Percentiles rank a stretch among this genome's conserved stretches.
phyloP scores from a whole-genome alignment of 331 rosid species.

The Malus hybrid region DNA sequence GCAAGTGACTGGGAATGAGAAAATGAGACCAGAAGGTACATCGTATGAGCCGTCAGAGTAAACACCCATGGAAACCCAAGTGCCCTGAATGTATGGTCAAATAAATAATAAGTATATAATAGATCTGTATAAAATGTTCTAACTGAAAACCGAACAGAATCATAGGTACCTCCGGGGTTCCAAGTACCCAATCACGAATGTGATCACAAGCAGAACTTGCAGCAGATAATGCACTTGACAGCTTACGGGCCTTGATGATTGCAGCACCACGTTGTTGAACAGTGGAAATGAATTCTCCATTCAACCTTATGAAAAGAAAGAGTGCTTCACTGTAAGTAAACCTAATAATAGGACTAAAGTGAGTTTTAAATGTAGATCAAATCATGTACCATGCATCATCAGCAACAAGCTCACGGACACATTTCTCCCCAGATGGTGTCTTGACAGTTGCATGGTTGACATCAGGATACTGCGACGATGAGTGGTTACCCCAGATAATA shows the following conservation, averaged over 20 bases:
- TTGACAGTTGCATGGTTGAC: slow-evolving; percentile 76
- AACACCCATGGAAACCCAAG: slow-evolving; percentile 88
- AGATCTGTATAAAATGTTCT: background rate
- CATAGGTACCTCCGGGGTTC: slow-evolving; percentile 71
- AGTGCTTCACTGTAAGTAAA: background rate
- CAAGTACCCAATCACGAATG: slow-evolving; percentile 89
- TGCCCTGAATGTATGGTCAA: slow-evolving; percentile 41
- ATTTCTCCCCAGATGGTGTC: slow-evolving; percentile 62
- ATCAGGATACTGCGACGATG: slow-evolving; percentile 87
- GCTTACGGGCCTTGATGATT: slow-evolving; percentile 84
- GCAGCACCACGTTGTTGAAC: slow-evolving; percentile 99
- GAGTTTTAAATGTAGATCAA: background rate
- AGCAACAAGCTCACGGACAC: slow-evolving; percentile 60
- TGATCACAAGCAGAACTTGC: slow-evolving; percentile 96
- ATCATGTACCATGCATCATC: slow-evolving; percentile 73
- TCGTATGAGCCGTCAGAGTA: slow-evolving; percentile 87
- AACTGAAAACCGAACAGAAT: background rate
- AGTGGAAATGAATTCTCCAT: slow-evolving; percentile 70
- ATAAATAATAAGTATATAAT: background rate
- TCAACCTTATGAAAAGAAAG: slow-evolving; percentile 42
- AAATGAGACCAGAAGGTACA: slow-evolving; percentile 90
- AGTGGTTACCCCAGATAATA: slow-evolving; percentile 91
- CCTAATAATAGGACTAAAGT: background rate
- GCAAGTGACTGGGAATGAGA: slow-evolving; percentile 81
- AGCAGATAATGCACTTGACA: slow-evolving; percentile 85